Base-by-base conservation (phyloP, 1,284 basidiomycete genomes). In the Chiua sp. region DNA sequence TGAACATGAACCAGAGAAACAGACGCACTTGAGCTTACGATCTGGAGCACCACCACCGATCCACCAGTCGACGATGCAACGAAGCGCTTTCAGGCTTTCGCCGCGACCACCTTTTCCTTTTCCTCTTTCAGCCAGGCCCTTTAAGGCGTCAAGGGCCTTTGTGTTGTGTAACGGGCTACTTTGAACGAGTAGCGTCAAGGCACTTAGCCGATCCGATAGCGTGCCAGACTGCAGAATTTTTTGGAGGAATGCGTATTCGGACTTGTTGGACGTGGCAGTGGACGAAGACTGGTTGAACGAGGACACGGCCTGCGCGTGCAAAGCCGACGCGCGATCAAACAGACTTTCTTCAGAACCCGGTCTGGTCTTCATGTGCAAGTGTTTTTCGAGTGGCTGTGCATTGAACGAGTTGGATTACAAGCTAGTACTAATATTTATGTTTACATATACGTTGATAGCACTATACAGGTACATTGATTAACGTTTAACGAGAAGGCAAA, bases 11-110 rank as follows among this genome's bases (percentile, higher is more conserved):
- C 30, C 6, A 39, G 61, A 30, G 35, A 42, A 13, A 49, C 26
- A 44, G 48, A 78, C 87, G 64, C 72, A 97, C 88, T 85, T 91
- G 42, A 99, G 83, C 72, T 98, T 98, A 60, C 88, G 80, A 69
- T 83, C 84, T 26, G 87, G 90, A 16, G 88, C 91, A 28, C 94
- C 94, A 28, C 95, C 94, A 22, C 94, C 94, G 35, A 92, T 87
- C 91, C 96, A 97, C 97, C 97, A 98, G 83, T 99, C 97, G 33
- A 94, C 90, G 55, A 99, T 82, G 56, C 95, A 96, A 47, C 96
- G 82, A 53, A 97, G 78, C 0, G 96, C 95, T 63, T 96, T 94
- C 59, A 98, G 76, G 63, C 93, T 89, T 78, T 98, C 96, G 56
- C 97, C 96, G 35, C 97, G 83, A 1, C 92, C 93, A 56, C 94